These are phyloP conservation scores for Trichophyton benhamiae DNA, from an alignment of 2,329 filamentous ascomycete genomes.

Conservation along the genomic window DNA sequence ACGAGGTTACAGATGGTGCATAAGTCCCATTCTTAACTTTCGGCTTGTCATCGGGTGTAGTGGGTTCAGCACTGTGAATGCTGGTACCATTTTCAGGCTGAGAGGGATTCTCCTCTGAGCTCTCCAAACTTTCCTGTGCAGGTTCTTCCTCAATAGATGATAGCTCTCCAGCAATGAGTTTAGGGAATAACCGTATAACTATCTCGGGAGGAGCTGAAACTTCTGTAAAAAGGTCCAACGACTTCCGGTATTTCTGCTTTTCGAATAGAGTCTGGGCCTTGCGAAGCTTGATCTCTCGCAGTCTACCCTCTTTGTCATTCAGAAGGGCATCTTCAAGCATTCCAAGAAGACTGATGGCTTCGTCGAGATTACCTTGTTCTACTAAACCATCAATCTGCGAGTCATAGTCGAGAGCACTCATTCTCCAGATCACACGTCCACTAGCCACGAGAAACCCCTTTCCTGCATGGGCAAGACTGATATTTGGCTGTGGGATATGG, in stretches of 20 bases:
- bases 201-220: slow-evolving; percentile 81
- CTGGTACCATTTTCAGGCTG: slow-evolving; percentile 20
- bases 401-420: slow-evolving; percentile 87
- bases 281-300: slow-evolving; percentile 77
- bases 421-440: slow-evolving; percentile 86
- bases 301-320: slow-evolving; percentile 63
- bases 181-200: slow-evolving; percentile 75
- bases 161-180: slow-evolving; percentile 67
- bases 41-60: slow-evolving; percentile 17
- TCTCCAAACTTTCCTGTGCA: slow-evolving; percentile 15
- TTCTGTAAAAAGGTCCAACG: slow-evolving; percentile 82
- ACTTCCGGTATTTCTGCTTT: slow-evolving; percentile 67
- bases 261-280: slow-evolving; percentile 81
- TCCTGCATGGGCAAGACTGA: slow-evolving; percentile 86
- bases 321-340: slow-evolving; percentile 90
- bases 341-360: slow-evolving; percentile 75
- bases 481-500: slow-evolving; percentile 83
- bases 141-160: slow-evolving; percentile 48
- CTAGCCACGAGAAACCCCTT: slow-evolving; percentile 93
- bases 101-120: slow-evolving; percentile 13
- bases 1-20: slow-evolving; percentile 28
- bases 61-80: slow-evolving; percentile 17
- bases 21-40: slow-evolving; percentile 21
- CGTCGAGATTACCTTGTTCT: slow-evolving; percentile 62
- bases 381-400: slow-evolving; percentile 76